Evolutionary conservation across 306 rosid genomes (phyloP).

Genomic region (Neltuma alba): DNA sequence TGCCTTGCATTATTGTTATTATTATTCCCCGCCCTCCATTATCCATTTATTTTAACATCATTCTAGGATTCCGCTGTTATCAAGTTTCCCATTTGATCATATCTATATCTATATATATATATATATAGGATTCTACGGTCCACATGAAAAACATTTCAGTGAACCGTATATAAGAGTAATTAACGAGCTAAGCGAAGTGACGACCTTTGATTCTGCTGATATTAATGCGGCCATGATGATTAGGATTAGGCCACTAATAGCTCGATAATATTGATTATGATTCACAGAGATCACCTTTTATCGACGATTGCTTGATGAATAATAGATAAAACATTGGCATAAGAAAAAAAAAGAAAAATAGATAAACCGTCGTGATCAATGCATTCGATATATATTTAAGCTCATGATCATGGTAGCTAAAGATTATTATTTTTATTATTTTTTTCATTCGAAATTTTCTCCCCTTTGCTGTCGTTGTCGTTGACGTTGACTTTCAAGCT

Average conservation of each 20-base stretch:
- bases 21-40: too few species aligned
- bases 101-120: too few species aligned
- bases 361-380: too few species aligned
- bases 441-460: neutral
- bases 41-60: too few species aligned
- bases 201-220: neutral
- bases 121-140: neutral
- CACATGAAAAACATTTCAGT: neutral
- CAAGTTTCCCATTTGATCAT: too few species aligned
- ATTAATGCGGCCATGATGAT: neutral
- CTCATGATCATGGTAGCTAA: too few species aligned
- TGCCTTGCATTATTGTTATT: too few species aligned
- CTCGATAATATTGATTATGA: neutral
- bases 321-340: too few species aligned
- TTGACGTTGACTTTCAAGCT: neutral
- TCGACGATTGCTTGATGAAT: neutral
- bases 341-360: too few species aligned
- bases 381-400: too few species aligned
- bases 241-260: neutral
- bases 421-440: too few species aligned
- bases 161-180: neutral
- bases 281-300: neutral
- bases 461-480: neutral
- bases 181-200: neutral
- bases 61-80: too few species aligned